Base-by-base conservation (phyloP, 2,329 filamentous ascomycete species). In the Septoria petroselini region DNA sequence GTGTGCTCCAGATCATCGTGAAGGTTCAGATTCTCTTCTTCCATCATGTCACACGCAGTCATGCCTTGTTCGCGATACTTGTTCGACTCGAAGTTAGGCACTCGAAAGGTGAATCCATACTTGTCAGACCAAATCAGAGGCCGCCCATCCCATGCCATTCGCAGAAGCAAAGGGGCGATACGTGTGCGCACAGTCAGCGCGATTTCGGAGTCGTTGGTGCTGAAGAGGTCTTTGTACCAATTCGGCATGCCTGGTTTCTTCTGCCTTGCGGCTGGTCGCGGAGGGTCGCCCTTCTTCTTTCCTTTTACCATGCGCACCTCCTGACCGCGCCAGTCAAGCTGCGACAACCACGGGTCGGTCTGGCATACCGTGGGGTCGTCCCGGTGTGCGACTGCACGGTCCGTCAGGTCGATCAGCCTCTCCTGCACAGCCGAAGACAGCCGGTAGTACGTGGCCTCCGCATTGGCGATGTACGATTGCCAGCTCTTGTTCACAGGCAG, bases 281-380 rank as follows among this genome's bases (percentile, higher is more conserved):
- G 85, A 8, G 85, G 83, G 48, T 94, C 88, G 7, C 73, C 76
- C 68, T 95, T 96, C 70, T 86, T 91, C 73, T 93, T 96, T 3
- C 85, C 86, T 67, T 96, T 97, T 17, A 83, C 84, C 86, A 91
- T 93, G 65, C 82, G 91, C 54, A 95, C 78, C 67, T 95, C 88
- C 69, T 97, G 91, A 3, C 88, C 89, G 1, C 88, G 87, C 93
- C 93, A 98, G 73, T 98, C 91, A 44, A 98, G 79, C 73, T 98
- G 93, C 57, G 79, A 80, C 63, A 98, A 70, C 94, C 94, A 98
- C 4, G 91, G 88, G 63, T 98, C 91, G 33, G 79, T 84, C 48
- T 76, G 73, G 73, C 88, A 95, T 38, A 83, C 76, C 18, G 84
- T 78, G 0, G 82, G 71, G 38, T 89, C 73, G 1, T 79, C 79